Conservation (phyloP, 2,329 filamentous ascomycete genomes). For the Fusarium sp. region DNA sequence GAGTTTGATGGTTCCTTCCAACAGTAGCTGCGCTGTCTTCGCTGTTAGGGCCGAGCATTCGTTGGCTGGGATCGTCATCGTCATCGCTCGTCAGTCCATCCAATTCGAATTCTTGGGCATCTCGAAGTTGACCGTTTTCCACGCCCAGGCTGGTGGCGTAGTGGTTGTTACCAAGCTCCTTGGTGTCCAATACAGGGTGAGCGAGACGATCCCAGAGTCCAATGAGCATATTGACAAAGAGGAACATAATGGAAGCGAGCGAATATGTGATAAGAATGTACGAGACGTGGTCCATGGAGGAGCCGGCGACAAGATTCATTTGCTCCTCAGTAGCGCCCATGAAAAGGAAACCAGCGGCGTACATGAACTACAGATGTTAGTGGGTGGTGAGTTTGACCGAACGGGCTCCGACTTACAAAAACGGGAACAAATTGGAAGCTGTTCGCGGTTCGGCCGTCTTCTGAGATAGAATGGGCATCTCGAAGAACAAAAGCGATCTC, state of each 20-base stretch:
- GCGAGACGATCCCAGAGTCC: constrained; percentile 80
- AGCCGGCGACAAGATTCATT: constrained; percentile 81
- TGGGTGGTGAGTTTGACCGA: background rate
- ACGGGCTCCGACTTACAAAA: constrained; percentile 64
- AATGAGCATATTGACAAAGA: constrained; percentile 90
- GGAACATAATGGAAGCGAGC: constrained; percentile 88
- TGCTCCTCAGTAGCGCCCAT: constrained; percentile 98
- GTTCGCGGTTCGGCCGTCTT: constrained; percentile 77
- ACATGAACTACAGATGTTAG: constrained; percentile 75
- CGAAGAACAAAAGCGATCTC: constrained; percentile 90
- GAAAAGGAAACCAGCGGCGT: constrained; percentile 93
- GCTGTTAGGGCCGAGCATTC: constrained; percentile 51
- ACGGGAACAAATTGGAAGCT: constrained; percentile 68
- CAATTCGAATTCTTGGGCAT: constrained; percentile 94
- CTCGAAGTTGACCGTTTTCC: constrained; percentile 73
- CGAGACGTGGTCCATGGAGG: constrained; percentile 86
- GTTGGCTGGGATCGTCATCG: constrained; percentile 71
- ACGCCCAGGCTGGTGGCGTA: constrained; percentile 53
- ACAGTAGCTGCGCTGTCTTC: constrained; percentile 50
- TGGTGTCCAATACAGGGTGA: constrained; percentile 54
- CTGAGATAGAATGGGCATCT: constrained; percentile 75
- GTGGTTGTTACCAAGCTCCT: constrained; percentile 56
- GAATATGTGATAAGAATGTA: constrained; percentile 95
- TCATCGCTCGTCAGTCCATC: constrained; percentile 92
- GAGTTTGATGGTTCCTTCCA: constrained; percentile 52